These are phyloP conservation scores for Penicillium sp. DNA, from an alignment of 2,329 filamentous ascomycete genomes.

Conservation along the genomic window DNA sequence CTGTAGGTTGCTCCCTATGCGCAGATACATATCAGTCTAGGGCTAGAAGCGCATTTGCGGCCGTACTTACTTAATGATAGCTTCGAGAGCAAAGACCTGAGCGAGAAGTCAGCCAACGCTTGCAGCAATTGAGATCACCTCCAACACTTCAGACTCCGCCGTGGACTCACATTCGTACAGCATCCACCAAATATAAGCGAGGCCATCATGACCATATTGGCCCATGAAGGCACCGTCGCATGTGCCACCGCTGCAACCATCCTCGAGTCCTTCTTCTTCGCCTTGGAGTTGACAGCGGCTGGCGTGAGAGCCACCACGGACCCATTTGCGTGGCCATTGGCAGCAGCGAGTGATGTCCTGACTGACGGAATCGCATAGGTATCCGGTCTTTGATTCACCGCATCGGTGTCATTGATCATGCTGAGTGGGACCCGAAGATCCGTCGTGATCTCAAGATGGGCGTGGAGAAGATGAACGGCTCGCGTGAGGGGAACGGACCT, in stretches of 20 bases:
- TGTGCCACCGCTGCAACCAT: slow-evolving; percentile 34
- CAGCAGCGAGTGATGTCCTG: background rate
- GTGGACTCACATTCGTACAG: slow-evolving; percentile 76
- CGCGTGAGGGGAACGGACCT: background rate
- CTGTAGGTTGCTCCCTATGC: slow-evolving; percentile 74
- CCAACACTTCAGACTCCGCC: slow-evolving; percentile 3
- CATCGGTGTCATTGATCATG: slow-evolving; percentile 20
- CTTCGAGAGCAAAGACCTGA: slow-evolving; percentile 92
- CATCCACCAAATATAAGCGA: slow-evolving; percentile 92
- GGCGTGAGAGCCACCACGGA: background rate
- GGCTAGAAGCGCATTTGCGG: too few relatives aligned
- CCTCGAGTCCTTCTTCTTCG: slow-evolving; percentile 11
- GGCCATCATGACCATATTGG: slow-evolving; percentile 69
- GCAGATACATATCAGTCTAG: background rate
- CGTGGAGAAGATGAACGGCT: background rate
- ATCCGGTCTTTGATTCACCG: slow-evolving; percentile 9
- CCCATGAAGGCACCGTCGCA: slow-evolving; percentile 57
- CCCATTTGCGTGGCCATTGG: background rate
- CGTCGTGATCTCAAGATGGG: background rate
- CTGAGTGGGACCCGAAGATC: background rate
- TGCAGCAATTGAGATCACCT: background rate
- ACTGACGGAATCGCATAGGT: background rate
- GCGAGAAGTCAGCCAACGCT: slow-evolving; percentile 21
- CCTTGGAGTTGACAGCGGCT: background rate
- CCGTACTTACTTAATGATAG: slow-evolving; percentile 78